A percentile compares a stretch with the other conserved stretches of the same genome.
Conservation (phyloP, 805 yeast species). For the Sugiyamaella americana region DNA sequence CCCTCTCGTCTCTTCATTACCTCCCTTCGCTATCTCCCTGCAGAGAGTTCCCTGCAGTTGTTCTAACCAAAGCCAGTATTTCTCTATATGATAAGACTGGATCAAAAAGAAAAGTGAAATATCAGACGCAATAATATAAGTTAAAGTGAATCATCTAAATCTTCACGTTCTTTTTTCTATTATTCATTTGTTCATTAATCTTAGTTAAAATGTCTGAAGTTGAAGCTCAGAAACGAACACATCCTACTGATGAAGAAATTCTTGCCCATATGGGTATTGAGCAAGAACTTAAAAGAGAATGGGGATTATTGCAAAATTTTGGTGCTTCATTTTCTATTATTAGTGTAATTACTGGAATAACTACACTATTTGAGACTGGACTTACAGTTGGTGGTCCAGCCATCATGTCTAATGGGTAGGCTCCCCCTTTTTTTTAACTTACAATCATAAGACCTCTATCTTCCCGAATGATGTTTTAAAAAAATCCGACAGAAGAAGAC, state of each 20-base stretch:
- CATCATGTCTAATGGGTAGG: conserved; percentile 53
- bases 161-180: background rate
- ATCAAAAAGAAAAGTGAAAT: no score
- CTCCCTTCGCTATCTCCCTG: no score
- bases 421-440: no score
- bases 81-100: no score
- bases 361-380: conserved; percentile 55
- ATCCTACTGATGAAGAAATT: conserved; percentile 26
- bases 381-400: conserved; percentile 58
- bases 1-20: no score
- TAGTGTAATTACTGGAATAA: conserved; percentile 62
- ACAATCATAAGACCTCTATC: no score
- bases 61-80: no score
- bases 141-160: background rate
- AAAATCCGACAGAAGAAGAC: no score
- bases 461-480: no score
- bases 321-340: conserved; percentile 69
- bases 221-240: background rate
- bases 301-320: conserved; percentile 57
- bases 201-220: conserved; percentile 5
- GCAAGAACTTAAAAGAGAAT: conserved; percentile 58
- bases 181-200: background rate
- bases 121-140: no score
- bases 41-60: no score
- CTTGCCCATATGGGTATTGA: conserved; percentile 57